Conservation (phyloP, 768 basidiomycete genomes). For the Lyophyllum semitale region DNA sequence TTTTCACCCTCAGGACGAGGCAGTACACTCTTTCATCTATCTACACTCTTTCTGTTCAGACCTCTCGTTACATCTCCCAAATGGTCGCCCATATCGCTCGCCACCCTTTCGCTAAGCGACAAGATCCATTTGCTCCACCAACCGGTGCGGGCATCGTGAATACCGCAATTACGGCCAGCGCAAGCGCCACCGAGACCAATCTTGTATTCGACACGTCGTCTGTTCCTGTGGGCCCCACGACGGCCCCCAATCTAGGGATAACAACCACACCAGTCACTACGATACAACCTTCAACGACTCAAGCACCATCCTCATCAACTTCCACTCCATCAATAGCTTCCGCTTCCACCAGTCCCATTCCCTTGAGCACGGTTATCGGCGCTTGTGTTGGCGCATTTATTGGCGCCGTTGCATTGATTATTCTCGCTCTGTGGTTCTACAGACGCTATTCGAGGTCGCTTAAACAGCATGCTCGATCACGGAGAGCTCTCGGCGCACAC, state of each 20-base stretch:
- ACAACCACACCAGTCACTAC: constrained; percentile 11
- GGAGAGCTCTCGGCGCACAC: constrained; percentile 29
- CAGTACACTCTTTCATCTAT: constrained; percentile 22
- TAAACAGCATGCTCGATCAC: constrained; percentile 27
- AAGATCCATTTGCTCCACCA: constrained; percentile 11
- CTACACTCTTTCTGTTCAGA: constrained; percentile 12
- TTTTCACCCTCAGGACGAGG: constrained; percentile 13
- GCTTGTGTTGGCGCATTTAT: constrained; percentile 65
- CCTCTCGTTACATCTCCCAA: background rate
- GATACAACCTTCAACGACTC: constrained; percentile 6
- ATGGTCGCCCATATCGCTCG: constrained; percentile 14
- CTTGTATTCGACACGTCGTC: constrained; percentile 19
- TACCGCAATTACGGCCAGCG: constrained; percentile 6
- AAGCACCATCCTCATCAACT: constrained; percentile 16
- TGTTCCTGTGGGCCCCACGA: background rate
- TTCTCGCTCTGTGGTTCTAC: constrained; percentile 58
- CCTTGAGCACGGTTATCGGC: constrained; percentile 59
- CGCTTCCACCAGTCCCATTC: constrained; percentile 31
- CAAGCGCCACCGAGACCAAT: background rate
- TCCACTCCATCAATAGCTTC: constrained; percentile 21
- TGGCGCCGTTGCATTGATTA: constrained; percentile 49
- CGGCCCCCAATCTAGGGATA: constrained; percentile 2
- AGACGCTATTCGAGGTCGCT: constrained; percentile 47
- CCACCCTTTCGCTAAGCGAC: constrained; percentile 13
- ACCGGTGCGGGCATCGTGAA: constrained; percentile 17